Percentiles rank a stretch among this genome's conserved stretches.
Conservation (phyloP, 139 green algal genomes). For the Volvox reticuliferus region DNA sequence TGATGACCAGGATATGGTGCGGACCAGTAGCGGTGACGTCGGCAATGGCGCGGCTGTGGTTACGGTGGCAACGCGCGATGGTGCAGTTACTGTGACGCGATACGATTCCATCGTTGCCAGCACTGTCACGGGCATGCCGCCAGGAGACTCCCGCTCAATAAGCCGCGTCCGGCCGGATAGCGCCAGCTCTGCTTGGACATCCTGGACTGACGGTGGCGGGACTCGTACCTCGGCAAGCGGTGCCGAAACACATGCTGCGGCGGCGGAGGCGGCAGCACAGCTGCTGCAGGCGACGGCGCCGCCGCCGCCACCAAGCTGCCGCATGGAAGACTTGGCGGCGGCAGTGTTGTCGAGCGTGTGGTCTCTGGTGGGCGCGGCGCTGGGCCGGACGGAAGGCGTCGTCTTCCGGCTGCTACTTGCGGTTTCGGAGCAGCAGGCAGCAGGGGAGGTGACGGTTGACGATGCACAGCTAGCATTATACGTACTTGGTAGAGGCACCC, state of each 20-base stretch:
- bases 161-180: conserved; percentile 15
- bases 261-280: conserved; percentile 6
- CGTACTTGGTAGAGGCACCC: conserved; percentile 21
- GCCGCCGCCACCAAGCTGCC: not conserved
- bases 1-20: no score
- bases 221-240: not conserved
- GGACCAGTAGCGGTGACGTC: not conserved
- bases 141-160: not conserved
- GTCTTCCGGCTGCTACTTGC: conserved; percentile 50
- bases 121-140: conserved; percentile 1
- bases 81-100: not conserved
- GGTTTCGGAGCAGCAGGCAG: conserved; percentile 4
- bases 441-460: not conserved
- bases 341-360: conserved; percentile 30
- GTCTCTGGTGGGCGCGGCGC: conserved; percentile 31
- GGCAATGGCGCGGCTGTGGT: not conserved
- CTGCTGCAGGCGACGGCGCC: conserved; percentile 10
- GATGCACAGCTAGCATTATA: conserved; percentile 28
- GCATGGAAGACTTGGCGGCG: conserved; percentile 19
- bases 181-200: conserved; percentile 27
- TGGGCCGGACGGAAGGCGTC: not conserved
- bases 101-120: conserved; percentile 11
- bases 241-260: not conserved
- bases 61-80: not conserved
- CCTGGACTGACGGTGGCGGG: not conserved